These are phyloP conservation scores for Nymphaea colorata DNA, from an alignment of 164 flowering plant genomes.

Conservation along the genomic window DNA sequence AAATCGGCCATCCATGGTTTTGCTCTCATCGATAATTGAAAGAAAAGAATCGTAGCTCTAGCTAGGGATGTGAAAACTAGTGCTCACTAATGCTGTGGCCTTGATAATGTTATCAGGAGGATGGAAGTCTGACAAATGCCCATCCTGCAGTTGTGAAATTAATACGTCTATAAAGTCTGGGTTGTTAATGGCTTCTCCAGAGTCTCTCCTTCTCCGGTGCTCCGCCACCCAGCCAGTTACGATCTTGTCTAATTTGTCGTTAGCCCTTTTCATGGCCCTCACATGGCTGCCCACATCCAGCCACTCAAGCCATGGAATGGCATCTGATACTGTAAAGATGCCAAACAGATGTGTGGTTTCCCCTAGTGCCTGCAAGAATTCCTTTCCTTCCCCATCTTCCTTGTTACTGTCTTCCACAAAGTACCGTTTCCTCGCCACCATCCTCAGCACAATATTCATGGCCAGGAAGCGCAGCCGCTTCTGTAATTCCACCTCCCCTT, in stretches of 20 bases:
- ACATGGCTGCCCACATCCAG: not conserved
- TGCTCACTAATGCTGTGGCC: conserved; percentile 4
- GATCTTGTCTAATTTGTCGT: not conserved
- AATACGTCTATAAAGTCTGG: conserved; percentile 8
- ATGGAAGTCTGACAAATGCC: not conserved
- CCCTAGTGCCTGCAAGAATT: not conserved
- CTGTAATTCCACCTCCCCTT: conserved; percentile 3
- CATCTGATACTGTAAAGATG: conserved; percentile 2
- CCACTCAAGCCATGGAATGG: conserved; percentile 6
- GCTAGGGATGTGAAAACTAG: not conserved
- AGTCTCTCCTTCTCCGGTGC: conserved; percentile 3
- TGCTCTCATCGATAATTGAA: not conserved
- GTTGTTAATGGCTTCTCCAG: not conserved
- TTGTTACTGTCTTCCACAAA: not conserved
- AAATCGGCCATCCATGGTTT: no score
- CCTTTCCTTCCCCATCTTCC: not conserved
- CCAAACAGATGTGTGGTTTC: not conserved
- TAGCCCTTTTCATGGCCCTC: conserved; percentile 3
- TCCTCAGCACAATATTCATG: conserved; percentile 1
- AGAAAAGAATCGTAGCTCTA: not conserved
- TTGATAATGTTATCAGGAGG: conserved; percentile 5
- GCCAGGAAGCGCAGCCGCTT: not conserved
- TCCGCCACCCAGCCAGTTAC: conserved; percentile 5
- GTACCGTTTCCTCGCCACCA: conserved; percentile 3
- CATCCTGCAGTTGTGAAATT: conserved; percentile 5